Base-by-base conservation (phyloP, 2,329 filamentous ascomycete species). In the Arthrobotrys pseudoclavata region DNA sequence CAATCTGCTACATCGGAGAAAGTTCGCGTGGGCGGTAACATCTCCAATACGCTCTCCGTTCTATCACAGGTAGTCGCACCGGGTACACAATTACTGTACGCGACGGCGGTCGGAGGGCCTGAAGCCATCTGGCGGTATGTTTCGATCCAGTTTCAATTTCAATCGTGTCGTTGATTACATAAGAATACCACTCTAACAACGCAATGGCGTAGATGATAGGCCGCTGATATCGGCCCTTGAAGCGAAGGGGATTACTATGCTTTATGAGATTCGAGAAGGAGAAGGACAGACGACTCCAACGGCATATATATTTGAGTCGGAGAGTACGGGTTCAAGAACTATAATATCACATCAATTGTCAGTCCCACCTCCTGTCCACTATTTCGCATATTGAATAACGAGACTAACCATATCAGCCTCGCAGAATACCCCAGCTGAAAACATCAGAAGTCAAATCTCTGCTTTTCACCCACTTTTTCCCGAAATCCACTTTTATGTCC, bases 41-140 rank as follows among this genome's bases (percentile, higher is more conserved):
- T 90, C 79, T 87, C 89, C 24, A 94, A 94, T 82, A 88, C 88
- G 2, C 86, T 93, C 37, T 87, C 93, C 82, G 91, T 94, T 7
- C 84, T 94, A 26, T 86, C 89, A 78, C 90, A 93, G 82, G 86
- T 92, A 18, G 81, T 89, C 42, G 42, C 57, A 48, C 52, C 67
- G 34, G 34, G 34, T 20, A 77, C 74, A 1, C 67, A 68, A 66
- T 66, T 77, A 24, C 52, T 77, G 18, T 77, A 77, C n/a, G 74
- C 74, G 40, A 77, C 74, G 13, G 74, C 61, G n/a, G 74, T 77
- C n/a, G 74, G 74, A 52, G 74, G 74, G 12, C 31, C 74, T 20
- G 74, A 77, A 29, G 31, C 60, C 12, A 71, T 63, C 18, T 77
- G 74, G 74, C 67, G 74, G 74, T 77, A 53, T 62, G 71, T 50